Evolutionary conservation across 176 grass and related monocot genomes (phyloP), one percentile per base, ranked within the genome.

Genomic region (Luzula sylvatica): DNA sequence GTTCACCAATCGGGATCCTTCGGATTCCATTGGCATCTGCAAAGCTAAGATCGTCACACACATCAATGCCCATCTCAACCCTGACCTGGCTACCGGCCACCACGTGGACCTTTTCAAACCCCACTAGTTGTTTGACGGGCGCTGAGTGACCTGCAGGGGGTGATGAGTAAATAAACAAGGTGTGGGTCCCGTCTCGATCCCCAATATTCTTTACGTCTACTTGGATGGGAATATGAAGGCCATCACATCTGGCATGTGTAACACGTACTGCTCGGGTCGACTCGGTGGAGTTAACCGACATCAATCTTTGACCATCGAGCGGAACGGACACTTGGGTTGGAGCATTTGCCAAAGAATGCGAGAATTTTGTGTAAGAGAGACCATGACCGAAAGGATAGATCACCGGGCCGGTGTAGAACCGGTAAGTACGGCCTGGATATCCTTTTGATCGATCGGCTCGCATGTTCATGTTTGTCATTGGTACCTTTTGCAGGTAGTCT

Each of bases 381-480:
- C 90, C 90, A 13, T 96, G 67, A 1, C 80, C 90, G 44, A 89
- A 96, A 3, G 71, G 71, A 69, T 79, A 69, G 24, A 96, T 69
- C 6, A 87, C 77, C 0, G 90, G 77, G 0, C 90, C 90, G 0
- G 61, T 76, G 62, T 96, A 96, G 77, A 96, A 96, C 3, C 90
- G 67, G 44, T 96, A 86, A 0, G 90, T 78, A 15, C 90, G 28
- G 30, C 84, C 84, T 0, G 84, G 84, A 43, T 96, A 89, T 3
- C 84, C 77, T 1, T 44, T 29, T 0, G 64, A 46, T 15, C 44
- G 56, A 41, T 89, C 27, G 3, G 90, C 63, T 0, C 90, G 77
- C 90, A 96, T 96, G 30, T 60, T 72, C 84, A 89, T 96, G 66
- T 79, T 50, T 17, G 90, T 89, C 90, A 96, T 89, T 0, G 84